These are phyloP conservation scores for Lecanoromycetidae sp. DNA, from an alignment of 2,329 filamentous ascomycete species.

Conservation along the genomic window DNA sequence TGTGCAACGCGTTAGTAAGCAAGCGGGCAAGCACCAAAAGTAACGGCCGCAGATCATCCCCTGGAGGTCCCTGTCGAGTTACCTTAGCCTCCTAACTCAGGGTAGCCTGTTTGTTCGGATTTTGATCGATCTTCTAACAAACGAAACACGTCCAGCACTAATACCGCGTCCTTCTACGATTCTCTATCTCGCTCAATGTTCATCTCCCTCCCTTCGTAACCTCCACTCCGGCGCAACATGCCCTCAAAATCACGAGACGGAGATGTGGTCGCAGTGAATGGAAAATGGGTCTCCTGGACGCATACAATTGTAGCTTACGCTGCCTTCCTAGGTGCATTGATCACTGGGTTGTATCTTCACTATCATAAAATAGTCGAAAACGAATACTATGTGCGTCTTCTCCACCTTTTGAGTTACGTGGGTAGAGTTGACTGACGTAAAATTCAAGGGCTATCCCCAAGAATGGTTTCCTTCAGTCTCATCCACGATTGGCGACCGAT, in stretches of 20 bases:
- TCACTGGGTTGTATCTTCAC: constrained; percentile 71
- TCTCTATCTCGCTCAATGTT: neutral
- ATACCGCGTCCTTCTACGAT: neutral
- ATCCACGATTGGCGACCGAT: constrained; percentile 91
- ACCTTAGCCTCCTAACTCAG: too few species aligned
- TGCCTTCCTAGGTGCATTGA: constrained; percentile 74
- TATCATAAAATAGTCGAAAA: constrained; percentile 97
- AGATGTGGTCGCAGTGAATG: constrained; percentile 49
- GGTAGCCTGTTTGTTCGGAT: too few species aligned
- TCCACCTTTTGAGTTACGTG: neutral
- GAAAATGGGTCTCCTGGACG: constrained; percentile 78
- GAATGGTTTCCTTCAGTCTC: constrained; percentile 97
- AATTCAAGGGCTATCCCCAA: constrained; percentile 58
- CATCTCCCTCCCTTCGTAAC: neutral
- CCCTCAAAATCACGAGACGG: constrained; percentile 49
- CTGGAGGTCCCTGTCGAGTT: too few species aligned
- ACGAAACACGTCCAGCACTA: too few species aligned
- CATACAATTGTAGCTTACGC: constrained; percentile 73
- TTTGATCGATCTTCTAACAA: too few species aligned
- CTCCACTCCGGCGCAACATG: constrained; percentile 25
- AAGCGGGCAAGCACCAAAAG: too few species aligned
- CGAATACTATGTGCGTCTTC: constrained; percentile 59
- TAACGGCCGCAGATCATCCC: too few species aligned
- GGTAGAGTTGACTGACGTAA: constrained; percentile 1
- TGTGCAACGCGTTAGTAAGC: too few species aligned